Base-by-base conservation (phyloP, 495 filamentous ascomycete genomes). In the Podospora didyma region DNA sequence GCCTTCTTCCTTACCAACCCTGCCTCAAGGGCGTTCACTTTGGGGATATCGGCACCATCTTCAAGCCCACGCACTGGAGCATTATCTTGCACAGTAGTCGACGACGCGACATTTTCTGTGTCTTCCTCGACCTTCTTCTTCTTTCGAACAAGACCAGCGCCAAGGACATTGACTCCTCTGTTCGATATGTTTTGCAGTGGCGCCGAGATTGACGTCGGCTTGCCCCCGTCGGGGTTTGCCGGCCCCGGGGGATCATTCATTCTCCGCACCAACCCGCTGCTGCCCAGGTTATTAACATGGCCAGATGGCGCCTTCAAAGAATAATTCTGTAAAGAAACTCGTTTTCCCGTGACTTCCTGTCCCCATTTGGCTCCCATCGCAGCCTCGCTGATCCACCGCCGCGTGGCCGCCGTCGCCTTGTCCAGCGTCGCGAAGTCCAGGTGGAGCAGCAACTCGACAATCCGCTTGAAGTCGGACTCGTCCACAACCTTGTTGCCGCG, bases 401-500 rank as follows among this genome's bases (percentile, higher is more conserved):
- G 74, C 10, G 90, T 92, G 64, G 89, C 90, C 21, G 76, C 73
- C 14, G 72, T 72, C 5, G 90, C 87, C n/a, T 88, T 79, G 2
- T 85, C 78, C 22, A 86, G 61, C 35, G 83, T 86, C 11, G 84
- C 84, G 70, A 97, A 97, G 67, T 97, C 90, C 14, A 92, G 81
- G 22, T 87, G 82, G n/a, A 96, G 80, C 1, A 98, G 76, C 34
- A 90, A 72, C 60, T 95, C 87, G 54, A 85, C 82, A n/a, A 86
- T 82, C 10, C 83, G 79, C 56, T 89, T 86, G 73, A 96, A 98
- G 39, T 85, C 83, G 51, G 78, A 78, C 35, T 89, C 86, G 37
- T 78, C 78, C 7, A 96, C 76, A 2, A 95, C 74, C 7, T 88
- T 77, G 19, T 87, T 75, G 7, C 89, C 90, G 41, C 89, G 79